These are phyloP conservation scores for Ramalina peruviana DNA, from an alignment of 495 filamentous ascomycete species.

Conservation along the genomic window DNA sequence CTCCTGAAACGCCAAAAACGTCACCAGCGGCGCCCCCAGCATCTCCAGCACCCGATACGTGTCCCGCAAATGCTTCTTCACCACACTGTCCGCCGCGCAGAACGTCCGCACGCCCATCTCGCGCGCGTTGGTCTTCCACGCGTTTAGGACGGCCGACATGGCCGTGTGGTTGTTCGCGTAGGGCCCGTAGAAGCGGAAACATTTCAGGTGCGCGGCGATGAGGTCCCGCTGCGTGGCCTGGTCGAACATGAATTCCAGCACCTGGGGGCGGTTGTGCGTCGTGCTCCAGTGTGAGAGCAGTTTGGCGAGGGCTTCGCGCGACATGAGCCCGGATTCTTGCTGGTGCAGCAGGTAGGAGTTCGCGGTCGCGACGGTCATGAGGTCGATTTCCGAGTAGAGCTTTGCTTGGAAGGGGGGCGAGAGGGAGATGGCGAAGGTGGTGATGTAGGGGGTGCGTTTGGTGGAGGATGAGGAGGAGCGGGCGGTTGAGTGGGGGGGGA, in stretches of 20 bases:
- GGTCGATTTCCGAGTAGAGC: slow-evolving; percentile 40
- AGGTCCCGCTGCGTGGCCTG: slow-evolving; percentile 40
- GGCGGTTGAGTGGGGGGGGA: slow-evolving; percentile 3
- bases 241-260: slow-evolving; percentile 43
- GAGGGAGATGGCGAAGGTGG: slow-evolving; percentile 31
- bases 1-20: slow-evolving; percentile 27
- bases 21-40: slow-evolving; percentile 30
- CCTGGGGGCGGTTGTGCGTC: slow-evolving; percentile 36
- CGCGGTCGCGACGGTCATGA: slow-evolving; percentile 37
- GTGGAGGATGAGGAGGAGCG: slow-evolving; percentile 8
- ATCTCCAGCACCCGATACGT: slow-evolving; percentile 38
- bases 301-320: slow-evolving; percentile 33
- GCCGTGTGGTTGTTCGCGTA: slow-evolving; percentile 25
- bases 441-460: neutral
- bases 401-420: slow-evolving; percentile 31
- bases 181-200: slow-evolving; percentile 33
- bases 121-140: slow-evolving; percentile 36
- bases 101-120: slow-evolving; percentile 42
- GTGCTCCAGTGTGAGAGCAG: slow-evolving; percentile 29
- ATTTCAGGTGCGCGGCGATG: slow-evolving; percentile 34
- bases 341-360: slow-evolving; percentile 36
- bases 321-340: slow-evolving; percentile 32
- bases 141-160: slow-evolving; percentile 33
- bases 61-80: slow-evolving; percentile 41
- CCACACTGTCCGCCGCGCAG: slow-evolving; percentile 37